phyloP scores from a whole-genome alignment of 2,329 filamentous ascomycete genomes.

The Colletotrichum trifolii region DNA sequence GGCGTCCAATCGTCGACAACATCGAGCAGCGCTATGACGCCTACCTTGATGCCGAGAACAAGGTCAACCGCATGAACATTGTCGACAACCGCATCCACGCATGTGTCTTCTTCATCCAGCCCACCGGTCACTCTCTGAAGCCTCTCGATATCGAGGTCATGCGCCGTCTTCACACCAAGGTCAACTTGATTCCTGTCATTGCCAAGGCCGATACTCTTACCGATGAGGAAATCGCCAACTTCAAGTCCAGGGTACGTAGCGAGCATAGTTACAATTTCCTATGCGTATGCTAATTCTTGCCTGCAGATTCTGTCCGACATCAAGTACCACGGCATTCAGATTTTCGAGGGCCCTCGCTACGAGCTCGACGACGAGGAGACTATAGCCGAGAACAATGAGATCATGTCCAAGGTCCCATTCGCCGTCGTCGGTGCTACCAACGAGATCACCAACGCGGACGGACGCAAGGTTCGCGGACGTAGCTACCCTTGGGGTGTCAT shows the following conservation, averaged over 20 bases:
- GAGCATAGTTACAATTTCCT: background rate
- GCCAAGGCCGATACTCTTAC: slow-evolving; percentile 98
- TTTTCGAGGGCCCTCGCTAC: slow-evolving; percentile 98
- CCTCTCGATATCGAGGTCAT: slow-evolving; percentile 99
- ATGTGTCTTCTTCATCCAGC: slow-evolving; percentile 99
- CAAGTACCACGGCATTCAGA: slow-evolving; percentile 96
- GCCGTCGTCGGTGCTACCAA: slow-evolving; percentile 97
- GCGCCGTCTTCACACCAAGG: slow-evolving; percentile 99
- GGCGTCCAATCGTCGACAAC: slow-evolving; percentile 99
- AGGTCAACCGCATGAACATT: slow-evolving; percentile 99
- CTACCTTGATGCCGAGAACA: slow-evolving; percentile 99
- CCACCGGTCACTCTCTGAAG: slow-evolving; percentile 97
- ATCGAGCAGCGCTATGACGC: slow-evolving; percentile 99
- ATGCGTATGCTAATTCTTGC: slow-evolving; percentile 20
- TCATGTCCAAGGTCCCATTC: slow-evolving; percentile 99
- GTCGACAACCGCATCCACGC: slow-evolving; percentile 99
- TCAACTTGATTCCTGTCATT: slow-evolving; percentile 99
- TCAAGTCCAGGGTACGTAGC: slow-evolving; percentile 91
- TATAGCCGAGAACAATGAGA: slow-evolving; percentile 99
- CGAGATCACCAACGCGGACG: slow-evolving; percentile 90
- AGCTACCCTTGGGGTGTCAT: slow-evolving; percentile 98
- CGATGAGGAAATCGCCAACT: slow-evolving; percentile 92
- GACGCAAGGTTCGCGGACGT: slow-evolving; percentile 94
- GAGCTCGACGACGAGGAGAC: slow-evolving; percentile 99
- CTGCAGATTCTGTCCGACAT: slow-evolving; percentile 93